phyloP scores from a whole-genome alignment of 192 early-diverging fungal genomes.

The Umbelopsis isabellina region DNA sequence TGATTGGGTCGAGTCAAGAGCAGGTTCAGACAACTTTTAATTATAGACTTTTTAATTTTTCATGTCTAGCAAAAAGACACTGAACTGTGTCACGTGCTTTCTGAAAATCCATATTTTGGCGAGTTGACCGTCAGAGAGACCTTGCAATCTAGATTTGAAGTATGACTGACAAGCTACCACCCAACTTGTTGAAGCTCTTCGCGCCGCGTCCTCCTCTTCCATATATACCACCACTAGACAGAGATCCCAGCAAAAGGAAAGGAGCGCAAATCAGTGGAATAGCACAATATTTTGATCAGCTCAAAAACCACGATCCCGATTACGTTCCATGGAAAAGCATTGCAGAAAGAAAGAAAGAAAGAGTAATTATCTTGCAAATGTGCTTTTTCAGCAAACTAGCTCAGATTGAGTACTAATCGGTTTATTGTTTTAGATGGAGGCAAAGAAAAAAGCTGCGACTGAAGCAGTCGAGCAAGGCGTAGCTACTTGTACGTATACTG shows the following conservation, averaged over 20 bases:
- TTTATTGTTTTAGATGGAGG: slow-evolving; percentile 48
- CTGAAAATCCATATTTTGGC: neutral
- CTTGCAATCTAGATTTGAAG: neutral
- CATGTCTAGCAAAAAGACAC: too few species aligned
- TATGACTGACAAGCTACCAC: slow-evolving; percentile 58
- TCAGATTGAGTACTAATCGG: neutral
- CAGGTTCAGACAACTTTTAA: too few species aligned
- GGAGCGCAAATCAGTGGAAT: slow-evolving; percentile 61
- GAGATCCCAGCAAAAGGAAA: slow-evolving; percentile 57
- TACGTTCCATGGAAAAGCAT: slow-evolving; percentile 73
- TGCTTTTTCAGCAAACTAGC: slow-evolving; percentile 4
- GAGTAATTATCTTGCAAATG: slow-evolving; percentile 48
- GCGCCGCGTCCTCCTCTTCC: slow-evolving; percentile 79
- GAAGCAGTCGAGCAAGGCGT: slow-evolving; percentile 58
- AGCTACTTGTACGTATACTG: slow-evolving; percentile 49
- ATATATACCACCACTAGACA: slow-evolving; percentile 67
- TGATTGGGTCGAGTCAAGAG: too few species aligned
- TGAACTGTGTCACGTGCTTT: too few species aligned
- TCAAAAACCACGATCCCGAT: slow-evolving; percentile 65
- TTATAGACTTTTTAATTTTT: too few species aligned
- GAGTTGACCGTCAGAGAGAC: neutral
- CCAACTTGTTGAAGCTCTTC: slow-evolving; percentile 78
- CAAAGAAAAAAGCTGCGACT: slow-evolving; percentile 60
- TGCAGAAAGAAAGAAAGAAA: slow-evolving; percentile 69
- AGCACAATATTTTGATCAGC: slow-evolving; percentile 55